These are phyloP conservation scores for Arthrinium puccinioides DNA, from an alignment of 2,329 filamentous ascomycete genomes.

Conservation along the genomic window DNA sequence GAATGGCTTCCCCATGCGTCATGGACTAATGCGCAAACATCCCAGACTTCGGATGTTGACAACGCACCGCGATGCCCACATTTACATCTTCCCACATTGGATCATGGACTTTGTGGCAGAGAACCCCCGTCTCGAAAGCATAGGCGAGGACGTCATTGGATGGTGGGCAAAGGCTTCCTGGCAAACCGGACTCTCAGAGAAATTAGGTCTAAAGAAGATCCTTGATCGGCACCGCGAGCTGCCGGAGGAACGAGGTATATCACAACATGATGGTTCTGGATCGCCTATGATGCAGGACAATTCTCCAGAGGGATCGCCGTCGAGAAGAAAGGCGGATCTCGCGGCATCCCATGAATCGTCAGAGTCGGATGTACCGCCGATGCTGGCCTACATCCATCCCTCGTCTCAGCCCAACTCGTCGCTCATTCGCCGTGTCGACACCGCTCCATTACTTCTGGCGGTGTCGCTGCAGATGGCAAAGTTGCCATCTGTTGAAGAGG, in stretches of 20 bases:
- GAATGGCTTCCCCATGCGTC: slow-evolving; percentile 66
- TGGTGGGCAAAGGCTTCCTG: slow-evolving; percentile 95
- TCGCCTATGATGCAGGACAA: slow-evolving; percentile 8
- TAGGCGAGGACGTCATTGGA: slow-evolving; percentile 85
- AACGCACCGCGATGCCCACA: slow-evolving; percentile 82
- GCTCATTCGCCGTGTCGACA: slow-evolving; percentile 83
- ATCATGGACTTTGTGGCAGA: slow-evolving; percentile 73
- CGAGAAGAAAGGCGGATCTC: slow-evolving; percentile 14
- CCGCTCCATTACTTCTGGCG: slow-evolving; percentile 69
- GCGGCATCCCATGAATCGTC: slow-evolving; percentile 17
- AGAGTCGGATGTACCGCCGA: slow-evolving; percentile 49
- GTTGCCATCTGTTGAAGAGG: slow-evolving; percentile 62
- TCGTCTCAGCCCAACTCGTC: slow-evolving; percentile 43
- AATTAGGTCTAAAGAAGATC: slow-evolving; percentile 65
- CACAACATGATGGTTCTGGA: slow-evolving; percentile 29
- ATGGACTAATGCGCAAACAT: slow-evolving; percentile 67
- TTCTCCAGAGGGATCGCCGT: slow-evolving; percentile 13
- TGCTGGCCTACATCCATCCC: slow-evolving; percentile 78
- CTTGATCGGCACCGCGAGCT: no score
- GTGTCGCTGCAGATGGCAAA: slow-evolving; percentile 84
- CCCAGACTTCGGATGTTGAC: slow-evolving; percentile 73
- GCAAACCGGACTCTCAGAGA: slow-evolving; percentile 74
- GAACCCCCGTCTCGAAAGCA: slow-evolving; percentile 77
- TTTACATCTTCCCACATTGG: slow-evolving; percentile 93
- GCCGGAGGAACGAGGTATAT: no score